These are phyloP conservation scores for Pyropia haitanensis DNA, from an alignment of 23 red algal species.

Conservation along the genomic window DNA sequence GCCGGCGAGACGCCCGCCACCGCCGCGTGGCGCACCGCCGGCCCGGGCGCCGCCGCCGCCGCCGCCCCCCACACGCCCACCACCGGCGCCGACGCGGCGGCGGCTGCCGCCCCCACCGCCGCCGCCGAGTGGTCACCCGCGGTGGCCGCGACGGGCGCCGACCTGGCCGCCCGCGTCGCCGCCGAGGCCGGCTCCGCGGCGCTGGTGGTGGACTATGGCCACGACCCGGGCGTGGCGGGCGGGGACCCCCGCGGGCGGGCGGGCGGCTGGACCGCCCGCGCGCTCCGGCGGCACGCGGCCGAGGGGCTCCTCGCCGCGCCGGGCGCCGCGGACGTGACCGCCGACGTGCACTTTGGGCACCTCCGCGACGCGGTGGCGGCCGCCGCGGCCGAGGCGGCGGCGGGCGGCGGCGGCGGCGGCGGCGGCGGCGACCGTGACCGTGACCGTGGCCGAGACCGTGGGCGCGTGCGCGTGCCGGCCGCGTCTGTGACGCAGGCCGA, in stretches of 20 bases:
- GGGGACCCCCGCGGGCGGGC: constrained; percentile 1
- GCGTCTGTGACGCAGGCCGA: not conserved
- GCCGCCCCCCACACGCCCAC: not conserved
- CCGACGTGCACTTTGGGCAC: constrained; percentile 80
- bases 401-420: no score
- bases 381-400: constrained; percentile 7
- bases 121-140: not conserved
- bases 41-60: not conserved
- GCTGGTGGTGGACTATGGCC: constrained; percentile 83
- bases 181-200: constrained; percentile 29
- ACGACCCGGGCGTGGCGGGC: constrained; percentile 2
- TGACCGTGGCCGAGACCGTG: no score
- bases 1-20: constrained; percentile 34
- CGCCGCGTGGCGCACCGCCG: constrained; percentile 6
- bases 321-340: constrained; percentile 75
- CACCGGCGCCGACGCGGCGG: not conserved
- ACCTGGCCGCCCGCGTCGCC: not conserved
- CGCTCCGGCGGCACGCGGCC: constrained; percentile 49
- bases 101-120: not conserved
- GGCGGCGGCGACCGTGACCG: not conserved
- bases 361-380: constrained; percentile 23
- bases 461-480: not conserved
- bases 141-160: not conserved
- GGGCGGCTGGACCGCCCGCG: constrained; percentile 35
- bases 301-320: constrained; percentile 39